Evolutionary conservation across 2,329 filamentous ascomycete species (phyloP), one percentile per base, ranked within the genome.

Genomic region (Diaporthe helianthi): DNA sequence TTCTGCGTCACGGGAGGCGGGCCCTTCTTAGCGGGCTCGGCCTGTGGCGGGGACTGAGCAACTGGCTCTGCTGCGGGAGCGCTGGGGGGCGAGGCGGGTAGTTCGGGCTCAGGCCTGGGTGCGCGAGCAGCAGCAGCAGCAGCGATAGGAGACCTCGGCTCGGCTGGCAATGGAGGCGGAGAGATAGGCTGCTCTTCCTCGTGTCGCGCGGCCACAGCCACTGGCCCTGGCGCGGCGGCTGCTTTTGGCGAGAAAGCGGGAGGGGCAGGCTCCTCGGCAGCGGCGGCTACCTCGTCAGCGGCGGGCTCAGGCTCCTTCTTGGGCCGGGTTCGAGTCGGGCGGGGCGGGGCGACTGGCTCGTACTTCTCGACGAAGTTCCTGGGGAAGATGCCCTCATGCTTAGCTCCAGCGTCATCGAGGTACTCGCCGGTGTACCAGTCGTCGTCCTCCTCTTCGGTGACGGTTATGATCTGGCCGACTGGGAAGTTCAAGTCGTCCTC

Each of bases 321-420:
- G n/a, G 71, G 38, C 73, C 93, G 90, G 19, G 88, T 84, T 76
- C 96, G 90, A 72, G 88, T 87, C 69, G 96, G 96, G 70, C 96
- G 90, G 71, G 94, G 93, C 71, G 96, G 96, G 72, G 95, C 92
- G 68, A 90, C 92, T 46, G 96, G 96, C 79, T 98, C 95, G 81
- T 93, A 97, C 82, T 91, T 93, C 81, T 99, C 96, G 77, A 99
- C 96, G 78, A 99, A 99, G 82, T 98, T 99, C 79, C 92, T 91
- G 64, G 94, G 95, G 80, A 98, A 98, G 75, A 98, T 92, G 74
- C 95, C 95, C 77, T 94, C 90, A 78, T 90, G 88, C 80, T 91
- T 93, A 72, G 80, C 82, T 68, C 96, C 96, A 65, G 85, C 81
- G 71, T 89, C 88, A 80, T 97, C 93, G 73, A 90, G 83, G 79